Evolutionary conservation across 495 filamentous ascomycete species (phyloP), one percentile per base, ranked within the genome.

Genomic region (Hypoxylon lenormandii): DNA sequence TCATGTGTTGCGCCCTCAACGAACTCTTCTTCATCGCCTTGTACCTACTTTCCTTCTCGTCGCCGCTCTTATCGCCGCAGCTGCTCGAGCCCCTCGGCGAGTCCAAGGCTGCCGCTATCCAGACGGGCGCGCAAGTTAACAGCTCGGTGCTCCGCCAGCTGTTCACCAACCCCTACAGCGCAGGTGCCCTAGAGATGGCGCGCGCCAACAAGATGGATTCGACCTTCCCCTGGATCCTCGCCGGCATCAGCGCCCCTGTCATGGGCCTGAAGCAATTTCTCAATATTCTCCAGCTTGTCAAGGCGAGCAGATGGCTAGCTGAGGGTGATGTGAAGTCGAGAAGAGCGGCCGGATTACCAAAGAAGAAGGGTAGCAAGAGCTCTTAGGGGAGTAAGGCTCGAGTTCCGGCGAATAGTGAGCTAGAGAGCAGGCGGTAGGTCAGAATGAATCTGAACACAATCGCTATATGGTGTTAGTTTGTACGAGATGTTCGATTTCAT

Each of bases 1-100:
- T 98, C 84, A 74, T 91, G 64, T 92, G 90, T 82, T 99, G 96
- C 80, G 84, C 87, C 46, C 81, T 95, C 33, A 98, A 98, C 79
- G 96, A 99, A 79, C 77, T 91, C 60, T 98, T 97, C 84, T 99
- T 98, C 84, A 93, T 99, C 76, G 93, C 93, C 45, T 86, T 98
- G 66, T 99, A 99, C 82, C 91, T 99, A 43, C 88, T 99, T 45
- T 97, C 93, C 70, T 99, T 99, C 86, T 93, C 90, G 46, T 94
- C 91, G 37, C 94, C 94, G 0, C 84, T 85, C 23, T 86, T 97
- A 58, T 93, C 92, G 2, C 92, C 94, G 0, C 90, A 90, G 23
- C 91, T 97, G 15, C 87, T 97, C 22, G 56, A 79, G 51, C 70
- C 72, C 3, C 75, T 80, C 5, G 83, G 82, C 49, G 76, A 81